These are phyloP conservation scores for Naganishia friedmannii DNA, from an alignment of 768 basidiomycete species.

Conservation along the genomic window DNA sequence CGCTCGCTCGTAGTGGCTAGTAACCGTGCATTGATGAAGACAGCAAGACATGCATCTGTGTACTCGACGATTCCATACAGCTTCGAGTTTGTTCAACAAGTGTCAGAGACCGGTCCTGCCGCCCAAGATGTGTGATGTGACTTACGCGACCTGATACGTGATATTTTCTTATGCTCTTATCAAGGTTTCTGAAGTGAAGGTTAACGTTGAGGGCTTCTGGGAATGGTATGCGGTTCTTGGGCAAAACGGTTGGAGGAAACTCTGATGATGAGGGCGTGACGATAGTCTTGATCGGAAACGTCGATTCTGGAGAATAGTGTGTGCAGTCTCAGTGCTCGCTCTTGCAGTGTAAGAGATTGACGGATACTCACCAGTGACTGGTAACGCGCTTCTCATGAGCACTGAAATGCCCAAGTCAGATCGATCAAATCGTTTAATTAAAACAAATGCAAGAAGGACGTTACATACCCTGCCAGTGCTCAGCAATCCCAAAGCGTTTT, in stretches of 20 bases:
- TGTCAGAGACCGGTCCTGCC: background rate
- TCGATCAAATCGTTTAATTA: background rate
- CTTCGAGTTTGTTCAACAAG: background rate
- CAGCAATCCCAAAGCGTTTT: constrained; percentile 71
- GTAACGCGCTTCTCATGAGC: constrained; percentile 44
- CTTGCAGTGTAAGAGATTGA: background rate
- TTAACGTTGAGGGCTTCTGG: background rate
- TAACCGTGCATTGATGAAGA: constrained; percentile 69
- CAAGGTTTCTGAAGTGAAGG: constrained; percentile 46
- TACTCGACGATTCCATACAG: constrained; percentile 58
- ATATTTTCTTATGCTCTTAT: constrained; percentile 34
- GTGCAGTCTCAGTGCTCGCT: background rate
- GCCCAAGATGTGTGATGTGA: background rate
- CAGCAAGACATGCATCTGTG: constrained; percentile 53
- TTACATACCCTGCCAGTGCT: constrained; percentile 63
- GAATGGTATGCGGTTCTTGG: constrained; percentile 35
- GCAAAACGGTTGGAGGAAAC: constrained; percentile 33
- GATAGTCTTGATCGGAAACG: constrained; percentile 35
- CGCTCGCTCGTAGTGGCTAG: constrained; percentile 78
- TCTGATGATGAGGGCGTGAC: constrained; percentile 29
- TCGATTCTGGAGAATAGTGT: constrained; percentile 27
- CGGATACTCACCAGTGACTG: constrained; percentile 33
- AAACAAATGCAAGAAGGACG: constrained; percentile 28
- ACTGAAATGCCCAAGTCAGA: constrained; percentile 26
- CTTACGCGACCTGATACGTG: constrained; percentile 20